Percentiles rank a stretch among this genome's conserved stretches.
phyloP scores from a whole-genome alignment of 805 yeast species.

The Aciculoconidium aculeatum region DNA sequence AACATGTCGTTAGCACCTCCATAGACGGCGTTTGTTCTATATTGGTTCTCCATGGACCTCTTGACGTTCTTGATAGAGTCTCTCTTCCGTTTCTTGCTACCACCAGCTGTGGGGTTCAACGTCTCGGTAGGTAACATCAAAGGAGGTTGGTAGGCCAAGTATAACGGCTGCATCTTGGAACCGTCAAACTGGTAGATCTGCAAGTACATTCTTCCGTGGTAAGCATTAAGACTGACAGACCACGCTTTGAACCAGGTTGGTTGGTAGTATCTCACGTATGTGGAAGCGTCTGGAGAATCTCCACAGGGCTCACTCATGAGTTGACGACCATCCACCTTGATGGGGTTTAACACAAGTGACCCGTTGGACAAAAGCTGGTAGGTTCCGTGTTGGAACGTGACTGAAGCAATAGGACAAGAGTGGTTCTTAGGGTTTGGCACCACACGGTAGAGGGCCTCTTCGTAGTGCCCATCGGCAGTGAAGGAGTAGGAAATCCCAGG shows the following conservation, averaged over 20 bases:
- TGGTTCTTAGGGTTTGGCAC: constrained; percentile 67
- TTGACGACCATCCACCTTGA: constrained; percentile 89
- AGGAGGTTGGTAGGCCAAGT: constrained; percentile 89
- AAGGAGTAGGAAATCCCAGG: constrained; percentile 94
- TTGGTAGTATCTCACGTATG: constrained; percentile 70
- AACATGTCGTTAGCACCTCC: constrained; percentile 34
- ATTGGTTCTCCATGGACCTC: constrained; percentile 74
- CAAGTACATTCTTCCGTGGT: constrained; percentile 78
- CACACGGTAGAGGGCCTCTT: constrained; percentile 83
- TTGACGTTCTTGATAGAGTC: constrained; percentile 31
- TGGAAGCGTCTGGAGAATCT: constrained; percentile 38
- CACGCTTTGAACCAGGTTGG: constrained; percentile 53
- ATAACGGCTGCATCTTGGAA: constrained; percentile 75
- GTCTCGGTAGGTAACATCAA: constrained; percentile 93
- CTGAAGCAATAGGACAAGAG: constrained; percentile 74
- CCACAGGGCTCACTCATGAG: constrained; percentile 82
- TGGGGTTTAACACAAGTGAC: constrained; percentile 62
- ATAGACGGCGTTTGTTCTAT: constrained; percentile 64
- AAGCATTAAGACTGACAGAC: constrained; percentile 59
- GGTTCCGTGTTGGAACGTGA: constrained; percentile 86
- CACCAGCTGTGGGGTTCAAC: constrained; percentile 70
- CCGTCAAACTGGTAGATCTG: constrained; percentile 77
- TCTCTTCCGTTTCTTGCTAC: constrained; percentile 37
- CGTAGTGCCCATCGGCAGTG: constrained; percentile 87
- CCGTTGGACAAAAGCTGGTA: constrained; percentile 63